Conservation (phyloP, 495 filamentous ascomycete genomes). For the Daldinia bambusicola region DNA sequence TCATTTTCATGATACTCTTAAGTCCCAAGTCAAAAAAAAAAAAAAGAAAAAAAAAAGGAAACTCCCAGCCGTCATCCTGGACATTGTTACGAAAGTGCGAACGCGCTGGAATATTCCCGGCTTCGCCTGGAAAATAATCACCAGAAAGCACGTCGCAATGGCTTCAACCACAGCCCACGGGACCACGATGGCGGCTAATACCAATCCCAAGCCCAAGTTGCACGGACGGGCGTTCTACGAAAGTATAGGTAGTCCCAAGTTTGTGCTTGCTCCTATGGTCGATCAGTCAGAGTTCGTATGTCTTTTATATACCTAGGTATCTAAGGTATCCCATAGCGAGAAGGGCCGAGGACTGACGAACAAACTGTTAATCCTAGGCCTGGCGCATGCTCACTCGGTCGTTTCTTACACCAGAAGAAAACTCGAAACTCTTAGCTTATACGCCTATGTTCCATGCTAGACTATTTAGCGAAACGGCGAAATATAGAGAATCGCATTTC, state of each 20-base stretch:
- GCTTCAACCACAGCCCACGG: conserved; percentile 19
- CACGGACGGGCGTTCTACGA: conserved; percentile 91
- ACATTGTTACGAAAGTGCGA: conserved; percentile 16
- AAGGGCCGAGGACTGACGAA: conserved; percentile 26
- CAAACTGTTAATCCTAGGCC: conserved; percentile 64
- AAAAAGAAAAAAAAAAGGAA: no score
- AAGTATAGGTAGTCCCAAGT: conserved; percentile 89
- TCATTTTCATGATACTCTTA: not conserved
- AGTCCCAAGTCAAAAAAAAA: not conserved
- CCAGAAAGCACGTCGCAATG: conserved; percentile 32
- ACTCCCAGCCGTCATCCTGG: conserved; percentile 25
- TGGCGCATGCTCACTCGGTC: conserved; percentile 96
- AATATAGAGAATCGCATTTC: conserved; percentile 80
- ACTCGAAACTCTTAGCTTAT: conserved; percentile 76
- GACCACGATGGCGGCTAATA: conserved; percentile 15
- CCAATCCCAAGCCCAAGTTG: conserved; percentile 64
- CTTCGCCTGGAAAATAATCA: conserved; percentile 29
- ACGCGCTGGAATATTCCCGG: conserved; percentile 29
- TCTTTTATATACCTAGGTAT: conserved; percentile 24
- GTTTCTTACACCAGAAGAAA: conserved; percentile 74
- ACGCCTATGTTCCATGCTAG: conserved; percentile 96
- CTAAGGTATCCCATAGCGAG: not conserved
- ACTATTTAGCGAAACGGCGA: conserved; percentile 76
- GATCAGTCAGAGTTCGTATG: conserved; percentile 96
- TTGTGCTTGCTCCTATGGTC: conserved; percentile 96